A percentile compares a stretch with the other conserved stretches of the same genome.
Evolutionary conservation across 441 rosid genomes (phyloP).

Genomic region (Erodium texanum): DNA sequence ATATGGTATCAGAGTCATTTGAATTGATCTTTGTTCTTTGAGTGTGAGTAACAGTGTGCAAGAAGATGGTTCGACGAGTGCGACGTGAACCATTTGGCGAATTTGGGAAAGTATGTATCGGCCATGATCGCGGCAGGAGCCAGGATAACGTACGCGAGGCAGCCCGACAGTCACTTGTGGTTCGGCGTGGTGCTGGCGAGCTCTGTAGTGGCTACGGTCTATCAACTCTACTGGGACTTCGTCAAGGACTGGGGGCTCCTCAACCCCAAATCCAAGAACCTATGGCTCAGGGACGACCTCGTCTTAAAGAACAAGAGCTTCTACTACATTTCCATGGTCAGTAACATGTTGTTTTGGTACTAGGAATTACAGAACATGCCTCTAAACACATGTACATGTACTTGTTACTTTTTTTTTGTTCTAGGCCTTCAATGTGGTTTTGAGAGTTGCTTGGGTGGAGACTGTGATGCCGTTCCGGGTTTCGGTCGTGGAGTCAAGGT

Average conservation of each 20-base stretch:
- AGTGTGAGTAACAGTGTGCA: constrained; percentile 30
- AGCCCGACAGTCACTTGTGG: constrained; percentile 39
- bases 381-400: too few relatives aligned
- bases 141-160: constrained; percentile 62
- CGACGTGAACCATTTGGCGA: constrained; percentile 60
- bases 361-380: too few relatives aligned
- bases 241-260: constrained; percentile 92
- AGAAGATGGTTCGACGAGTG: constrained; percentile 88
- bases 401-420: too few relatives aligned
- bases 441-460: constrained; percentile 85
- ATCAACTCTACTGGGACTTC: constrained; percentile 96
- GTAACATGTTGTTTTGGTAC: too few relatives aligned
- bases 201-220: constrained; percentile 59
- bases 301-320: constrained; percentile 58
- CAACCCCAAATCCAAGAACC: constrained; percentile 58
- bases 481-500: constrained; percentile 37
- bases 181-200: constrained; percentile 52
- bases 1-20: too few relatives aligned
- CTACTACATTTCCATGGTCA: constrained; percentile 79
- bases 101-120: constrained; percentile 95
- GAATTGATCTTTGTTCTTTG: too few relatives aligned
- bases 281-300: constrained; percentile 77
- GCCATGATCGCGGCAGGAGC: constrained; percentile 96
- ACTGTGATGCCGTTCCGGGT: constrained; percentile 51
- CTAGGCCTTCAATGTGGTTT: constrained; percentile 48